phyloP scores from a whole-genome alignment of 768 basidiomycete species.

The Suillus paluster region DNA sequence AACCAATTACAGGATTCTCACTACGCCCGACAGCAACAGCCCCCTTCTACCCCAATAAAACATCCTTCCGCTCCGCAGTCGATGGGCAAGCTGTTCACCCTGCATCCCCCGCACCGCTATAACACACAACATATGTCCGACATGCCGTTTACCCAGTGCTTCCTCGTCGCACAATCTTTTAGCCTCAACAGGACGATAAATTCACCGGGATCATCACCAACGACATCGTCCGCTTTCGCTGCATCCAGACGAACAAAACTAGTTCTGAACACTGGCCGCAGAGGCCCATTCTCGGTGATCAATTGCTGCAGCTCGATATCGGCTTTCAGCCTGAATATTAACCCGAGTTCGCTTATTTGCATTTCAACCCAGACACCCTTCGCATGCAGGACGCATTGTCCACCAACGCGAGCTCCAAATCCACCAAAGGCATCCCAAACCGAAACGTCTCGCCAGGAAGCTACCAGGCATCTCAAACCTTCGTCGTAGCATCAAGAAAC shows the following conservation, averaged over 20 bases:
- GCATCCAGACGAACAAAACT: constrained; percentile 18
- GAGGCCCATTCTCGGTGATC: constrained; percentile 4
- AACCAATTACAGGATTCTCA: too few relatives aligned
- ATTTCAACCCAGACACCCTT: too few relatives aligned
- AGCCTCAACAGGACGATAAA: constrained; percentile 30
- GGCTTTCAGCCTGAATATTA: too few relatives aligned
- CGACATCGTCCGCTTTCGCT: background rate
- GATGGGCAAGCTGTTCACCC: constrained; percentile 15
- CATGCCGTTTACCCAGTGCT: constrained; percentile 15
- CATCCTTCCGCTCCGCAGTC: background rate
- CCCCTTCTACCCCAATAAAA: background rate
- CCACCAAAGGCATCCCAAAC: too few relatives aligned
- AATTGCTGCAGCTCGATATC: background rate
- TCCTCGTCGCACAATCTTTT: too few relatives aligned
- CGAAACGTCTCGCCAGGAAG: too few relatives aligned
- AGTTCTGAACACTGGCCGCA: constrained; percentile 25
- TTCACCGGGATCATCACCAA: constrained; percentile 12
- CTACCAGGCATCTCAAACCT: too few relatives aligned
- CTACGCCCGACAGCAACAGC: too few relatives aligned
- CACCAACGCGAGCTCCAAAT: too few relatives aligned
- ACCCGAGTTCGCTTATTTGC: too few relatives aligned
- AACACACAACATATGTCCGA: constrained; percentile 23
- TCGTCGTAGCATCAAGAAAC: too few relatives aligned
- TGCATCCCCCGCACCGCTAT: constrained; percentile 19
- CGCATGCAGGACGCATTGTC: too few relatives aligned